Base-by-base conservation (phyloP, 2,329 filamentous ascomycete species). In the Ambrosiella cleistominuta region DNA sequence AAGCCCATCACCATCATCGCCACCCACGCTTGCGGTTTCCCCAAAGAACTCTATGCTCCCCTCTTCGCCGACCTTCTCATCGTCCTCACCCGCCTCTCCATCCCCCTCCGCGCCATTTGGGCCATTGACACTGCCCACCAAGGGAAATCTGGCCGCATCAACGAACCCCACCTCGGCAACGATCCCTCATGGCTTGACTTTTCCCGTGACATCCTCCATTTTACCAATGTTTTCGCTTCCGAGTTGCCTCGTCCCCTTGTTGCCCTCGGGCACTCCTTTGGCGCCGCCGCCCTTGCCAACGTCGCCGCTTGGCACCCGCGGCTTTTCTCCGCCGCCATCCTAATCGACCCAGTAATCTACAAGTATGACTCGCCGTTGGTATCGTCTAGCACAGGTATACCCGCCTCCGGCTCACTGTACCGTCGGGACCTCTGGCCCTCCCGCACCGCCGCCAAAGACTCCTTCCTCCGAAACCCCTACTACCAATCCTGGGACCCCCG, bases 41-140 rank as follows among this genome's bases (percentile, higher is more conserved):
- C 88, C 9, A 97, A 96, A 77, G 91, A 97, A 74, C 71, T 96
- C 1, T 96, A 96, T 66, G 90, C 96, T 65, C 86, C 91, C 0
- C 73, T 96, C 0, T 96, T 89, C 86, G 87, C 91, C 60, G 88
- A 95, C 56, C 73, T 96, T 1, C 74, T 86, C 63, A 70, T 74
- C 15, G 72, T 75, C 15, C 72, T 82, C 5, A 76, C 77, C 63
- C 67, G 70, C 17, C 38, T 45, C 7, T 82, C 81, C 15, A 79
- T 94, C 64, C 75, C 77, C 1, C 87, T 97, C 64, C 80, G 88
- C 59, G 75, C 79, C 62, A 90, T 97, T 64, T 95, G 87, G 86
- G 93, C 95, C 64, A 83, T 88, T 62, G 91, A 97, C 70, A 80
- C 86, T n/a, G 82, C 87, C 37, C 83, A 88, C 67, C 87, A 96